Evolutionary conservation across 1,284 basidiomycete species (phyloP), one percentile per base, ranked within the genome.

Genomic region (Cryptococcus floricola): DNA sequence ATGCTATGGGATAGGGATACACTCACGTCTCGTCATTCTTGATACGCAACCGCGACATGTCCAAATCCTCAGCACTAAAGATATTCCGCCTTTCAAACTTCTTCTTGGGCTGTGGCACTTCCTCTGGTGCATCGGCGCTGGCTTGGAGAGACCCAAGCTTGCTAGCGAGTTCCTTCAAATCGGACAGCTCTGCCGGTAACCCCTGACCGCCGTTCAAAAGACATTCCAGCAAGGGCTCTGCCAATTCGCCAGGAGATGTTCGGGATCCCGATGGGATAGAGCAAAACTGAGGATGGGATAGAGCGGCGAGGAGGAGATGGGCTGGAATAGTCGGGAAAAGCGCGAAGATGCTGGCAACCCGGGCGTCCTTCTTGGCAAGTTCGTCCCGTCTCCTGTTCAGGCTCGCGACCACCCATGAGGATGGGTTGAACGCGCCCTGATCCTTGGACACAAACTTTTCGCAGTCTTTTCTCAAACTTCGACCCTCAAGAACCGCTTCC

Each of bases 51-150:
- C 78, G 78, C 7, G 79, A 78, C 28, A 85, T 60, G 65, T 92
- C 87, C 74, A 92, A 74, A 46, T 87, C 82, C 16, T 84, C 82
- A 62, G 90, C 85, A 64, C 65, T 54, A 53, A 61, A 70, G 16
- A 89, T 79, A 60, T 93, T 93, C 53, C 77, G 74, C 54, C 88
- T 78, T 61, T 81, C 81, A 44, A 73, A 76, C 55, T 79, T 80
- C 62, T 76, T 64, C 19, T 53, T 45, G 4, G 13, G 23, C 12
- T 39, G 34, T n/a, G 16, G 19, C 9, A 2, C 19, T 14, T 39
- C 34, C 27, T 38, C 51, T 10, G 41, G 16, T 0, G 9, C 39
- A 18, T 41, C 44, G 37, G 39, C 37, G 14, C 37, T n/a, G 28
- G 38, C 42, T 23, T 27, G 23, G 34, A 14, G 13, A 52, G 34